A percentile compares a stretch with the other conserved stretches of the same genome.
Conservation (phyloP, 345 rosid species). For the Lepidium sativum region DNA sequence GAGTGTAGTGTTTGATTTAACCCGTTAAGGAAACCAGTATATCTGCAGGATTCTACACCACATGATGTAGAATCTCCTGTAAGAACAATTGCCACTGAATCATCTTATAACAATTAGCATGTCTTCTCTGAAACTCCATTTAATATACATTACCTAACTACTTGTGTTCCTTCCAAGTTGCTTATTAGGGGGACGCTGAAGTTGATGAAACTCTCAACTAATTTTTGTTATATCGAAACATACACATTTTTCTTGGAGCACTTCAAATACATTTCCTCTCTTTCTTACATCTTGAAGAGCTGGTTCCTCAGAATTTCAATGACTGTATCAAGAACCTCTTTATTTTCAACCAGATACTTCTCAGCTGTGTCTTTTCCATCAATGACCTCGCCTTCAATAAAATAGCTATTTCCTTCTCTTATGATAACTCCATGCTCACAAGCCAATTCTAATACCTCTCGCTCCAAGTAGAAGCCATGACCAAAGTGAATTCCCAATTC, state of each 20-base stretch:
- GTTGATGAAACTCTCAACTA: background rate
- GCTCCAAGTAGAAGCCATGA: slow-evolving; percentile 49
- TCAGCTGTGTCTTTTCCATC: slow-evolving; percentile 33
- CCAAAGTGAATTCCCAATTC: slow-evolving; percentile 68
- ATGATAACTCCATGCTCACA: slow-evolving; percentile 51
- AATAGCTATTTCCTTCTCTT: slow-evolving; percentile 48
- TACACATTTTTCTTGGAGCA: background rate
- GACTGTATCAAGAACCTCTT: slow-evolving; percentile 35
- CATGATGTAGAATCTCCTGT: background rate
- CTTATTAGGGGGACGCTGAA: background rate
- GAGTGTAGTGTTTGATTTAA: background rate
- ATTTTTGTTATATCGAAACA: background rate
- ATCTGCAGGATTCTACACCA: too few relatives aligned
- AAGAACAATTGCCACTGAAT: background rate
- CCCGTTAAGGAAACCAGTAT: too few relatives aligned
- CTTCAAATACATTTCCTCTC: background rate
- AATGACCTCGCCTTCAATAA: slow-evolving; percentile 43
- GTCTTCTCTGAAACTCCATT: background rate
- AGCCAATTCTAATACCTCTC: slow-evolving; percentile 72
- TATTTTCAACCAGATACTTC: slow-evolving; percentile 39
- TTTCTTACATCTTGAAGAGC: slow-evolving; percentile 26
- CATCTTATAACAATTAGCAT: slow-evolving; percentile 4
- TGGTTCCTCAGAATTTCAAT: slow-evolving; percentile 37
- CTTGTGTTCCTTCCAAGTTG: background rate
- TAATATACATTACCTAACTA: background rate